Base-by-base conservation (phyloP, 1,139 yeast species). In the Candida pseudoviswanathii region DNA sequence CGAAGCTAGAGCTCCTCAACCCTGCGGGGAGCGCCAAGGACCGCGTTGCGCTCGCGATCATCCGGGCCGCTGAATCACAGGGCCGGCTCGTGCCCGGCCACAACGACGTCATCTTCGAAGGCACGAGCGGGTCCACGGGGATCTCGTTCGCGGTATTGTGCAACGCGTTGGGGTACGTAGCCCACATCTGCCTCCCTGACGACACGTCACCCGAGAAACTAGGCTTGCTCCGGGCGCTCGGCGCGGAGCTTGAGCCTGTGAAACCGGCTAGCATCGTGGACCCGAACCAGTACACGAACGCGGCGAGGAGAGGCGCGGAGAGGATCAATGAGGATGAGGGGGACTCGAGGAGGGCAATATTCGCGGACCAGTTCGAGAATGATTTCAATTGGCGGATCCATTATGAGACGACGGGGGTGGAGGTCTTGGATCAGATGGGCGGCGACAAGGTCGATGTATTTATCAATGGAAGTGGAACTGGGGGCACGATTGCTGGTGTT, bases 21-120 rank as follows among this genome's bases (percentile, higher is more conserved):
- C 98, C 98, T 0, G 99, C 96, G 22, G 98, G 98, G 0, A 88
- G 96, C 45, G 96, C 97, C 34, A 94, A 94, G 63, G 99, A 94
- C 63, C 74, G 99, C 48, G 96, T 94, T 38, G 99, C 98, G 1
- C 75, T 89, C 45, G 88, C 96, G 1, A 87, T 94, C 57, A 86
- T 92, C 31, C 70, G 81, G 48, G 81, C 80, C 21, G 88, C 89
- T 49, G 97, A 89, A 65, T 49, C 57, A 9, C 55, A 61, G 41
- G 95, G 94, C 0, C 64, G 73, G 10, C 65, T 92, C 40, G 65
- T 70, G 6, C 92, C 91, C 0, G 64, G 82, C 49, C 58, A 68
- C 39, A 73, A 73, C 4, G 91, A 89, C 62, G 78, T 85, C 21
- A 82, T 89, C 3, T 91, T 86, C 64, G 99, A 94, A 70, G 99